Conservation (phyloP, 768 basidiomycete species). For the Termitomyces sp. region DNA sequence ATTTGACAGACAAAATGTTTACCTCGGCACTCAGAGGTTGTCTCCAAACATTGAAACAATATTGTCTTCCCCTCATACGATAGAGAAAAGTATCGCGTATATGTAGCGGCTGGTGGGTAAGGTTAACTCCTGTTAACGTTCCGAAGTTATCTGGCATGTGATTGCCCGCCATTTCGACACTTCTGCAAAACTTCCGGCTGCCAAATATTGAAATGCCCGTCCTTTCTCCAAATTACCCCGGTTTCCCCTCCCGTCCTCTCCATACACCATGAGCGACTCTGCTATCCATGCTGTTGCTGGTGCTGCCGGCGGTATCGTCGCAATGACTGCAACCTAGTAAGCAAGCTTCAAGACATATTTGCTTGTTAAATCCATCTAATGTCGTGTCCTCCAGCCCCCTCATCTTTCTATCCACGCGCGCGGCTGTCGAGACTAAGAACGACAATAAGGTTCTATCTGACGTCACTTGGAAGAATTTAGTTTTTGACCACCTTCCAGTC, state of each 20-base stretch:
- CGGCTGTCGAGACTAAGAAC: conserved; percentile 83
- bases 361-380: conserved; percentile 1
- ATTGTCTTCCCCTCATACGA: not conserved
- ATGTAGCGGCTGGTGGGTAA: not conserved
- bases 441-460: conserved; percentile 29
- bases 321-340: conserved; percentile 89
- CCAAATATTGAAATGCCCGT: not conserved
- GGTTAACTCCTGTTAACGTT: not conserved
- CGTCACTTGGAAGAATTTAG: not conserved
- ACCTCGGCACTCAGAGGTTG: not conserved
- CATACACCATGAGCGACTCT: conserved; percentile 59
- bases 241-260: not conserved
- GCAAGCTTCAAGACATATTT: conserved; percentile 29
- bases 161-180: conserved; percentile 2
- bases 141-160: conserved; percentile 8
- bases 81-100: not conserved
- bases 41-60: not conserved
- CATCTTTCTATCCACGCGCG: conserved; percentile 87
- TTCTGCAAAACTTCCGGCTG: conserved; percentile 3
- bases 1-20: not conserved
- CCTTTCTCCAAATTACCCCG: not conserved
- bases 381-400: conserved; percentile 57
- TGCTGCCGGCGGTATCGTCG: conserved; percentile 81
- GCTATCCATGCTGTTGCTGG: conserved; percentile 85
- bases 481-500: conserved; percentile 34